These are phyloP conservation scores for Posidonia oceanica DNA, from an alignment of 116 monocot species.

Conservation along the genomic window DNA sequence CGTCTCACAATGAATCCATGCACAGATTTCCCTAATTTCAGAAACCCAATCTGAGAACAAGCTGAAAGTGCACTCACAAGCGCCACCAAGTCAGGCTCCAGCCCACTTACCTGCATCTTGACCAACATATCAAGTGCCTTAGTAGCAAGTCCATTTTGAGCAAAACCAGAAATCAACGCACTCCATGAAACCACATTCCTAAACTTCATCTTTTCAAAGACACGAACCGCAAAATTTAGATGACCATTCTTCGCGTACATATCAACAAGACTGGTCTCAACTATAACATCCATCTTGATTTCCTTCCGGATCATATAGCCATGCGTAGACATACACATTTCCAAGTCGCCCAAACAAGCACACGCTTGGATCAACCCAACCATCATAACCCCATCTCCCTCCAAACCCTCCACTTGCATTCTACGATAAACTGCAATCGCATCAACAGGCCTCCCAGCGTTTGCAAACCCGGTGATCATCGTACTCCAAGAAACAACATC, in stretches of 20 bases:
- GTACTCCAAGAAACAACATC: slow-evolving; percentile 58
- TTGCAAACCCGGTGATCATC: slow-evolving; percentile 33
- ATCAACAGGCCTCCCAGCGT: slow-evolving; percentile 17
- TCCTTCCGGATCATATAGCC: slow-evolving; percentile 24
- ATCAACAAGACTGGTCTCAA: slow-evolving; percentile 47
- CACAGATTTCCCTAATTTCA: slow-evolving; percentile 42
- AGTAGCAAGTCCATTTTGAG: slow-evolving; percentile 46
- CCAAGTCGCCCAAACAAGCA: slow-evolving; percentile 13
- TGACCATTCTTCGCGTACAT: slow-evolving; percentile 33
- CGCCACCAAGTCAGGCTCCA: slow-evolving; percentile 41
- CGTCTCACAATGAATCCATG: slow-evolving; percentile 21
- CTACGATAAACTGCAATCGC: slow-evolving; percentile 23
- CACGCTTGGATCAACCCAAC: slow-evolving; percentile 42
- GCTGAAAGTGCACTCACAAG: slow-evolving; percentile 50
- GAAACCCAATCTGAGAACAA: slow-evolving; percentile 63
- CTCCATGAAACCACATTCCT: slow-evolving; percentile 55
- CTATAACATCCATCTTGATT: slow-evolving; percentile 34
- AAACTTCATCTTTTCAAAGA: slow-evolving; percentile 45
- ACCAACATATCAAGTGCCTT: slow-evolving; percentile 28
- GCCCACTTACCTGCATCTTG: slow-evolving; percentile 14
- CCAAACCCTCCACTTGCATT: slow-evolving; percentile 34
- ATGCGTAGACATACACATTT: slow-evolving; percentile 31
- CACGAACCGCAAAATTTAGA: slow-evolving; percentile 13
- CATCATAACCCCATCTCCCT: slow-evolving; percentile 47
- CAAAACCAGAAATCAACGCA: slow-evolving; percentile 53